Evolutionary conservation across 129 eudicot genomes (phyloP).

Genomic region (Pulicaria dysenterica): DNA sequence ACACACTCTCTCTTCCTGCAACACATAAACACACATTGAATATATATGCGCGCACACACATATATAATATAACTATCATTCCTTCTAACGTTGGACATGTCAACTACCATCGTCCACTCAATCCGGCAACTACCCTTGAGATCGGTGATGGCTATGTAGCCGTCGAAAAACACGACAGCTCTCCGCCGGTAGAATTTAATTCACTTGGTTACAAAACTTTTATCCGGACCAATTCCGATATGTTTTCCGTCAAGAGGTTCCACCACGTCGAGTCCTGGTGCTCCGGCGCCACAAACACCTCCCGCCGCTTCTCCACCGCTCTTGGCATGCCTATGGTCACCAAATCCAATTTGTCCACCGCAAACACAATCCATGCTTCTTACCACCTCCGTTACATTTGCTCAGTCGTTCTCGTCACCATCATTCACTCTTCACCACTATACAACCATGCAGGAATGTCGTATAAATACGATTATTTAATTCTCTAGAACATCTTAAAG

Average conservation of each 20-base stretch:
- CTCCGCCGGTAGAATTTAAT: no score
- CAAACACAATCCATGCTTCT: constrained; percentile 79
- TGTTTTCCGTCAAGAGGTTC: constrained; percentile 60
- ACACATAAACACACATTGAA: no score
- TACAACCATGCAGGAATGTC: neutral
- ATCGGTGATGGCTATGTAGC: no score
- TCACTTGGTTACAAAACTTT: neutral
- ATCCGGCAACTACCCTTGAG: no score
- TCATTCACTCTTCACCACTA: no score
- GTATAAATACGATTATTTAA: neutral
- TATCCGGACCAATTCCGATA: constrained; percentile 36
- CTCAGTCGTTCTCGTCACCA: no score
- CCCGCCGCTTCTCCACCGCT: constrained; percentile 75
- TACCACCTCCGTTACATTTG: constrained; percentile 68
- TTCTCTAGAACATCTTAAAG: neutral
- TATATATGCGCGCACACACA: no score
- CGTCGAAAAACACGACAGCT: no score
- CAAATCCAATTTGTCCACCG: constrained; percentile 89
- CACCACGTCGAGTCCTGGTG: constrained; percentile 96
- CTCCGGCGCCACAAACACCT: constrained; percentile 74
- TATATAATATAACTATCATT: no score
- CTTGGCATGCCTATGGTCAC: constrained; percentile 85
- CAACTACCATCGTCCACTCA: no score
- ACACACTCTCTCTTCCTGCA: no score
- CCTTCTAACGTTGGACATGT: no score